Evolutionary conservation across 2,329 filamentous ascomycete species (phyloP), one percentile per base, ranked within the genome.

Genomic region (Trichoderma citrinoviride): DNA sequence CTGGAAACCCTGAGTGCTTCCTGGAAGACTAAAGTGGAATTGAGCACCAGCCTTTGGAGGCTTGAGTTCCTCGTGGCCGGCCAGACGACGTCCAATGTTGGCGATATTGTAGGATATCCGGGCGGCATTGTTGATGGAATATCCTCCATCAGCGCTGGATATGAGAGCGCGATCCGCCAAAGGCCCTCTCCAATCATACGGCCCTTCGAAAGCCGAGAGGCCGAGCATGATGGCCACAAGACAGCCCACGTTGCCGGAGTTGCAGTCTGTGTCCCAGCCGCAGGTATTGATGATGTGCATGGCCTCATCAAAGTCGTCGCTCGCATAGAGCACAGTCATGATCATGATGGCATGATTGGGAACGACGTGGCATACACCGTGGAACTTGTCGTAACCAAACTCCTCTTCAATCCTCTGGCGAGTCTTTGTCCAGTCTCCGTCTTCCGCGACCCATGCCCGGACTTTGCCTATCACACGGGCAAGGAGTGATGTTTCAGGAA

Each of bases 201-300:
- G 64, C 3, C 66, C 67, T 0, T 74, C 68, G 52, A 77, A 74
- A 0, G 68, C 73, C 1, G 55, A 19, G 2, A 77, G 56, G 4
- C 76, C 76, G 23, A 75, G 70, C 70, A 78, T 77, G 37, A 77
- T 69, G 6, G 72, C 76, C 1, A 77, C 70, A 1, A 78, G 68
- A 40, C 76, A 77, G 1, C 71, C 76, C 10, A 78, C 64, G 49
- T 77, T 78, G 1, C 76, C 76, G 3, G 75, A 75, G 53, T 77
- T 78, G 68, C 75, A 77, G 64, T 77, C 76, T 1, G 76, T 78
- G 66, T 77, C 76, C 75, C 76, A 78, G 60, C 75, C 75, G 50
- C 71, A 72, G 1, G 74, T 77, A 61, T 75, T 76, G 62, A 76
- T 68, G 46, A 77, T 75, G 60, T 76, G 75, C 72, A 77, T 74